Evolutionary conservation across 1,284 basidiomycete genomes (phyloP), one percentile per base, ranked within the genome.

Genomic region (Irpex sp.): DNA sequence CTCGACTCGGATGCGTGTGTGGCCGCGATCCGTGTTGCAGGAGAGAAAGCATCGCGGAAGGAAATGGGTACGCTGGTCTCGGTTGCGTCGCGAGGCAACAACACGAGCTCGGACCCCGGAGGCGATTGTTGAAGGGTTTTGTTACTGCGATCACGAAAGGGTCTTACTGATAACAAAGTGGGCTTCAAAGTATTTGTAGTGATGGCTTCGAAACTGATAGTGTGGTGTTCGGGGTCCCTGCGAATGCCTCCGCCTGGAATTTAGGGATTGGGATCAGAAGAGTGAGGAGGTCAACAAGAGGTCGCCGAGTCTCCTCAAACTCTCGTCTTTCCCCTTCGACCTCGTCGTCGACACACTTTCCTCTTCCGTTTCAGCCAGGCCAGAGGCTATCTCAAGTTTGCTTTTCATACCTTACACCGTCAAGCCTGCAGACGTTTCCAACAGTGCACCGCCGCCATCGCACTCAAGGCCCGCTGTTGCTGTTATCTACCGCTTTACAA

Each of bases 401-500:
- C 54, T 62, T 65, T 62, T 52, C 1, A 15, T 34, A 55, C 44
- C 34, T 37, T 36, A 57, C 61, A 55, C 37, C 64, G 64, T 58
- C 61, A 47, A 65, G 58, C 64, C 57, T 47, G 61, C 61, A 51
- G 37, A 59, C 61, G 55, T 62, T 38, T 37, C 44, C 64, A 26
- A 48, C 64, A 49, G 51, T 38, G 37, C 56, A 47, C 57, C 58
- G 36, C 55, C 61, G 52, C 31, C 52, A 37, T 51, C 34, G 40
- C 61, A 59, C 58, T 57, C 64, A 55, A 19, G 49, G 60, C 60
- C 55, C 58, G 58, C 54, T 57, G 59, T 44, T 44, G 54, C 61
- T 57, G 64, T 65, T 65, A 65, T 65, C 64, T 62, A 34, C 58
- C 8, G 44, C 60, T 62, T 60, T 65, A n/a, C 54, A 40, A 49